These are phyloP conservation scores for Fusarium sambucinum DNA, from an alignment of 2,329 filamentous ascomycete genomes.

Conservation along the genomic window DNA sequence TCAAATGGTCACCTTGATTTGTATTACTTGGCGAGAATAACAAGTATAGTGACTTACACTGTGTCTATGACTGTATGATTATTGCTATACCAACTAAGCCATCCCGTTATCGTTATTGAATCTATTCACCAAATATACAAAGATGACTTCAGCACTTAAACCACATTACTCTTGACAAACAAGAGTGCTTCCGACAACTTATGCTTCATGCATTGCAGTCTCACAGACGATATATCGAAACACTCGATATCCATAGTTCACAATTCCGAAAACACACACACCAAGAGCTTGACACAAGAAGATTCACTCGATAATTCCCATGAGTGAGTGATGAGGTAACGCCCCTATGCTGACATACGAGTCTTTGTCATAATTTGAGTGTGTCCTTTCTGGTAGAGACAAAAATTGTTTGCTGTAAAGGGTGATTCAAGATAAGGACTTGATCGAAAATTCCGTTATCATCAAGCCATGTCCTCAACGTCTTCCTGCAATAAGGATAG, in stretches of 20 bases:
- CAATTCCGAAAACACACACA: neutral
- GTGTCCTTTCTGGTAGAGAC: no score
- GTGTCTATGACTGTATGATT: fast-evolving
- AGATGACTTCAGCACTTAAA: neutral
- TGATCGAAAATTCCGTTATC: neutral
- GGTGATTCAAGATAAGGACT: neutral
- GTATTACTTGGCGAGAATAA: no score
- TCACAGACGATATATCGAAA: no score
- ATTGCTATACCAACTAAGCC: neutral
- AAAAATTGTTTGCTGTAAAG: neutral
- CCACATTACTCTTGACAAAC: neutral
- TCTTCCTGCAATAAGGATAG: neutral
- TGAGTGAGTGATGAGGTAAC: neutral
- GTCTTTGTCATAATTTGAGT: no score
- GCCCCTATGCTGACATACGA: neutral
- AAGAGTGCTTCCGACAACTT: no score
- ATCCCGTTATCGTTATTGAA: neutral
- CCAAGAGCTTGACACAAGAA: neutral
- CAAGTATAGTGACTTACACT: no score
- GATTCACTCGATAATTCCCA: neutral
- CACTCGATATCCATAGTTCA: neutral
- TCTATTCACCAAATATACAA: neutral
- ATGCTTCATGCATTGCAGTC: no score
- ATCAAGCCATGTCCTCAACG: neutral
- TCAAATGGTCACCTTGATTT: no score